Evolutionary conservation across 1,139 yeast species (phyloP).

Genomic region (Petasospora fabianii): DNA sequence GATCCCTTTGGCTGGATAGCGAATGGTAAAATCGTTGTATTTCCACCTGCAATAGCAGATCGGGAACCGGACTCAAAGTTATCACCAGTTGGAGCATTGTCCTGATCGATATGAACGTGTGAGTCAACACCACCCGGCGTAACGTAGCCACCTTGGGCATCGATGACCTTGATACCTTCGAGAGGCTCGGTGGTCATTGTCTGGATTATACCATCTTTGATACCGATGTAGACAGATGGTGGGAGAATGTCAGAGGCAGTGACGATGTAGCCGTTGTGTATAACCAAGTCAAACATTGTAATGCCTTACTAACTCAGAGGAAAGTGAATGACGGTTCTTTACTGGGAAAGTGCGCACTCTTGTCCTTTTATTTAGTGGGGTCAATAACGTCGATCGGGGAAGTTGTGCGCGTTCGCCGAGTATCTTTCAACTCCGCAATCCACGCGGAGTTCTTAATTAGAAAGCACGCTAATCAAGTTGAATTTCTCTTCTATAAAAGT

Average conservation of each 20-base stretch:
- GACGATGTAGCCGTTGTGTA: conserved; percentile 35
- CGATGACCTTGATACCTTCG: conserved; percentile 34
- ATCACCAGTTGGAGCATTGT: conserved; percentile 54
- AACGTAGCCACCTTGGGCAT: conserved; percentile 42
- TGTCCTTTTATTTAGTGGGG: conserved; percentile 1
- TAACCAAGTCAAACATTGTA: conserved; percentile 30
- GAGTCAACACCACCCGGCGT: conserved; percentile 50
- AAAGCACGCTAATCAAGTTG: too few species aligned
- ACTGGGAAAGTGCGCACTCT: neutral
- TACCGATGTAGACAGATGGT: conserved; percentile 35
- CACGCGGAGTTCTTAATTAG: neutral
- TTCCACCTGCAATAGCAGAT: conserved; percentile 57
- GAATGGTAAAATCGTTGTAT: conserved; percentile 42
- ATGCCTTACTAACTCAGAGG: too few species aligned
- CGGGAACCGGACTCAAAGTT: conserved; percentile 58
- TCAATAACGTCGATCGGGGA: conserved; percentile 5
- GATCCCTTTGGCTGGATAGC: conserved; percentile 38
- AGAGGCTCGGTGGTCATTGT: conserved; percentile 36
- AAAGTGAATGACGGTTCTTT: too few species aligned
- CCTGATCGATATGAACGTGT: conserved; percentile 58
- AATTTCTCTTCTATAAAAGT: too few species aligned
- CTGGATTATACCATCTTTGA: conserved; percentile 36
- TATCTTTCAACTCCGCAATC: neutral
- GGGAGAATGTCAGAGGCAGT: conserved; percentile 38
- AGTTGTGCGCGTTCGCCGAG: conserved; percentile 23